Base-by-base conservation (phyloP, 2,329 filamentous ascomycete species). In the Pezicula neosporulosa region DNA sequence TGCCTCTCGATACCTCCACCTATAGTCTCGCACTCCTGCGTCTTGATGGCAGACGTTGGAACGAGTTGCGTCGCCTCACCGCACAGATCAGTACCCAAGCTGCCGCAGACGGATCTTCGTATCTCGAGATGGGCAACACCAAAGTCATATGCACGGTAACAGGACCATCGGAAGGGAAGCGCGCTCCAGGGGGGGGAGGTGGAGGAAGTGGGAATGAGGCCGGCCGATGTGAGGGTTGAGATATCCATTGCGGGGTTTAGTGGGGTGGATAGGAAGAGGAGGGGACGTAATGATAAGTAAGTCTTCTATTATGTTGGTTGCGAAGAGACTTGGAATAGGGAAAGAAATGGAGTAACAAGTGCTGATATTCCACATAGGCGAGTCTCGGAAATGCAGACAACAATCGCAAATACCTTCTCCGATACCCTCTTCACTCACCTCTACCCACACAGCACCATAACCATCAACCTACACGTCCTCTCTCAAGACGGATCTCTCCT, bases 51-150 rank as follows among this genome's bases (percentile, higher is more conserved):
- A 86, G 94, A 55, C 85, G 94, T 62, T 99, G 94, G 94, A 97
- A 99, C 74, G 94, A 99, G 70, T 82, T 99, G 37, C 90, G 94
- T 27, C 85, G 90, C 7, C 81, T 96, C 47, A 85, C 90, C 66
- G 93, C 89, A 44, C 89, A 95, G 71, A 91, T 99, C 66, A 89
- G 87, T 56, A 97, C 91, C 1, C 94, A 97, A 71, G 87, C 92
- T 54, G 87, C 92, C 46, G 91, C 92, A 50, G 94, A 97, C 63
- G 94, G 94, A 35, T 96, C 89, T 42, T 90, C 87, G 55, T 96
- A 96, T 71, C 83, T 97, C 53, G 90, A 96, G 68, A 96, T 96
- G 86, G 94, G 94, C 63, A 96, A 97, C 72, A 99, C 94, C 19
- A 94, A 96, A 68, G 87, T 99, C 61, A 89, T 97, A 72, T 97